Percentiles rank a stretch among this genome's conserved stretches.
Evolutionary conservation across 1,284 basidiomycete species (phyloP).

Genomic region (Mycena sp.): DNA sequence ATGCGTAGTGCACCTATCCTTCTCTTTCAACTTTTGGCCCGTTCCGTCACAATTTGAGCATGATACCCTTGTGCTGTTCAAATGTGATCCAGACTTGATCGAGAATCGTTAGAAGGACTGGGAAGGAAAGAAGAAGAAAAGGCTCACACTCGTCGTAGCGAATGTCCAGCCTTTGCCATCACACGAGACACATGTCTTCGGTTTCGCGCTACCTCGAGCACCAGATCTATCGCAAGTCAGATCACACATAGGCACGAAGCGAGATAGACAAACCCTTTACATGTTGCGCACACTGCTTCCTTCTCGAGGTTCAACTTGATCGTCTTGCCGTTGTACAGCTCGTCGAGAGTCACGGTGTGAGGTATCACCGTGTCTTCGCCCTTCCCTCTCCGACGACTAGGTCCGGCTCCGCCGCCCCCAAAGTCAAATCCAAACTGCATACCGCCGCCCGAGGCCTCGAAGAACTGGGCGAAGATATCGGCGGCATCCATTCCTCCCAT

Average conservation of each 20-base stretch:
- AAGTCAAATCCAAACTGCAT: slow-evolving; percentile 64
- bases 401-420: slow-evolving; percentile 60
- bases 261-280: slow-evolving; percentile 76
- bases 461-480: slow-evolving; percentile 85
- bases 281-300: slow-evolving; percentile 81
- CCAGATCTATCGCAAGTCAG: slow-evolving; percentile 67
- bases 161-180: slow-evolving; percentile 84
- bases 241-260: not conserved
- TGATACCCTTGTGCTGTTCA: slow-evolving; percentile 54
- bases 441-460: slow-evolving; percentile 56
- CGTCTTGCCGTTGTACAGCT: slow-evolving; percentile 91
- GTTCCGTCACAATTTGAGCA: slow-evolving; percentile 86
- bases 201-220: slow-evolving; percentile 81
- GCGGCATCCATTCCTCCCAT: slow-evolving; percentile 59
- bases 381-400: slow-evolving; percentile 56
- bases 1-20: slow-evolving; percentile 73
- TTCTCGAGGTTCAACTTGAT: slow-evolving; percentile 93
- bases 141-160: slow-evolving; percentile 65
- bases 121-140: not conserved
- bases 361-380: slow-evolving; percentile 82
- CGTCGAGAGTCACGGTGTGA: slow-evolving; percentile 90
- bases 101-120: not conserved
- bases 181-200: slow-evolving; percentile 84
- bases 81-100: slow-evolving; percentile 10
- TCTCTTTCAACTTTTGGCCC: slow-evolving; percentile 86